Percentiles rank a stretch among this genome's conserved stretches.
Evolutionary conservation across 306 rosid genomes (phyloP).

Genomic region (Astragalus membranaceus): DNA sequence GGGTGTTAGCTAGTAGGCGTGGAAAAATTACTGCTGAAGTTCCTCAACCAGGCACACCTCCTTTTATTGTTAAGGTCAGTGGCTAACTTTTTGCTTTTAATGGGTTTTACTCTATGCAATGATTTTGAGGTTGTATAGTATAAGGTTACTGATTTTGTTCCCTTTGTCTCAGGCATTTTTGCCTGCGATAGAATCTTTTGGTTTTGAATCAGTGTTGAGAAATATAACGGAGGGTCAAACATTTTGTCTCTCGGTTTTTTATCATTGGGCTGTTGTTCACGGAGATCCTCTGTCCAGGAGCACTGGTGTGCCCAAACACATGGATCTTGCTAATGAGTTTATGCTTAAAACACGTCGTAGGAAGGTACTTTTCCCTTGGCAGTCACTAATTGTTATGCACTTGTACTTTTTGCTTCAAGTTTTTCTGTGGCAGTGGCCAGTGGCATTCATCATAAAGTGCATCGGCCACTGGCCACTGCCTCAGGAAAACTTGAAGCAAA

Average conservation of each 20-base stretch:
- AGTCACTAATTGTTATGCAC: neutral
- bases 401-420: neutral
- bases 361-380: constrained; percentile 42
- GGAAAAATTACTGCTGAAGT: constrained; percentile 97
- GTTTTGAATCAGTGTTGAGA: constrained; percentile 92
- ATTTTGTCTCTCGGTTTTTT: too few relatives aligned
- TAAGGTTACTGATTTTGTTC: constrained; percentile 1
- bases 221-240: constrained; percentile 43
- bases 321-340: constrained; percentile 91
- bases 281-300: too few relatives aligned
- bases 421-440: neutral
- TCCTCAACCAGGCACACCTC: constrained; percentile 99
- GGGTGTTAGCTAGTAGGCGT: constrained; percentile 93
- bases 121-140: neutral
- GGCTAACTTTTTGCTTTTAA: constrained; percentile 10
- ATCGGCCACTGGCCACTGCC: too few relatives aligned
- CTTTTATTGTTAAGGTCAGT: constrained; percentile 82
- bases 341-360: constrained; percentile 99
- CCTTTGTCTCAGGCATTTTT: constrained; percentile 72
- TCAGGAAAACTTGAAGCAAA: neutral
- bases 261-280: too few relatives aligned
- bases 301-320: constrained; percentile 36
- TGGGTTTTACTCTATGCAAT: neutral
- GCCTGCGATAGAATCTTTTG: constrained; percentile 93
- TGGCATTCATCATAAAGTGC: too few relatives aligned